Evolutionary conservation across 805 yeast genomes (phyloP).

Genomic region (Metschnikowia proteae): DNA sequence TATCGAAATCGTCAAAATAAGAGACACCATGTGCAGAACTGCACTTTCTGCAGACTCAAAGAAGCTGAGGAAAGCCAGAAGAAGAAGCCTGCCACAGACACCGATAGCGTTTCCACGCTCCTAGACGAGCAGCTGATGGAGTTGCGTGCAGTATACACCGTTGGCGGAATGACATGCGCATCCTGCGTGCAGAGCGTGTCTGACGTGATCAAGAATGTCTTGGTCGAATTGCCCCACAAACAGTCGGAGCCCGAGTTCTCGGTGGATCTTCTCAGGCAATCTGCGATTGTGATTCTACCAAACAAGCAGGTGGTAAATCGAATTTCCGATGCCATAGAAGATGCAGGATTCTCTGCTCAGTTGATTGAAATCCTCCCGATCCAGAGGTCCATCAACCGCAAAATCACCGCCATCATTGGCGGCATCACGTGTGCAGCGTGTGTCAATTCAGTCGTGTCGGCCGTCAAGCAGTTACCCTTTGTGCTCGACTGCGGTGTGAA

Average conservation of each 20-base stretch:
- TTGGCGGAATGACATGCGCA: slow-evolving; percentile 46
- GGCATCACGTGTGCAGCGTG: slow-evolving; percentile 79
- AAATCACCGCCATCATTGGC: slow-evolving; percentile 58
- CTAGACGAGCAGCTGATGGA: slow-evolving; percentile 16
- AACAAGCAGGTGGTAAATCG: slow-evolving; percentile 44
- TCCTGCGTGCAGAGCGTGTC: slow-evolving; percentile 32
- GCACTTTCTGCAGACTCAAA: slow-evolving; percentile 38
- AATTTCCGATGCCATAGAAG: slow-evolving; percentile 25
- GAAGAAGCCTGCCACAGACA: background rate
- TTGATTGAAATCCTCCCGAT: slow-evolving; percentile 60
- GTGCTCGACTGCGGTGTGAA: slow-evolving; percentile 53
- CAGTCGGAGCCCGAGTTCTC: slow-evolving; percentile 35
- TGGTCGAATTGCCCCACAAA: slow-evolving; percentile 9
- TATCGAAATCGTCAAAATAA: slow-evolving; percentile 17
- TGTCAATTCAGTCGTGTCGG: slow-evolving; percentile 50
- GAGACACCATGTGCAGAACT: slow-evolving; percentile 38
- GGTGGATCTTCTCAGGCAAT: slow-evolving; percentile 49
- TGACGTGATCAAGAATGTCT: slow-evolving; percentile 26
- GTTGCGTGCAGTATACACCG: slow-evolving; percentile 48
- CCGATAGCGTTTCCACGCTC: slow-evolving; percentile 3
- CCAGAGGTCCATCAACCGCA: slow-evolving; percentile 43
- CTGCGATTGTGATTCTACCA: slow-evolving; percentile 51
- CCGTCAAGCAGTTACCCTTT: slow-evolving; percentile 46
- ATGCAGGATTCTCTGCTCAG: slow-evolving; percentile 42
- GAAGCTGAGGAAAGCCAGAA: slow-evolving; percentile 4